Evolutionary conservation across 2,329 filamentous ascomycete genomes (phyloP).

Genomic region (Fusarium sp.): DNA sequence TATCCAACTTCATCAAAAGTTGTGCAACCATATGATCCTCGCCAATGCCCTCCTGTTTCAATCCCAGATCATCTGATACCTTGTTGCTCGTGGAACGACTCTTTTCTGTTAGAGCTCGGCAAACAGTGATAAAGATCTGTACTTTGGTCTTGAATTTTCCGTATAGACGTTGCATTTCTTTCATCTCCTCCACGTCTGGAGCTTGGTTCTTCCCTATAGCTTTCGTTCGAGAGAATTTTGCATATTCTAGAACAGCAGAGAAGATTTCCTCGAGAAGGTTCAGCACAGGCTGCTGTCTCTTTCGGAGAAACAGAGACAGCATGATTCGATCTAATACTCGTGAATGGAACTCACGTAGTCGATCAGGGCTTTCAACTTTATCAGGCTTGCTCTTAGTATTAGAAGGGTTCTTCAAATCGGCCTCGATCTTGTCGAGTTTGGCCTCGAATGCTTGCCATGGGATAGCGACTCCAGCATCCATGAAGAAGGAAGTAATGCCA

Average conservation of each 20-base stretch:
- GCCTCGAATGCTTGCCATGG: slow-evolving; percentile 79
- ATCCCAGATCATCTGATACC: slow-evolving; percentile 48
- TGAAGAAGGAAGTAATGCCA: slow-evolving; percentile 79
- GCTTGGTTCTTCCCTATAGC: slow-evolving; percentile 48
- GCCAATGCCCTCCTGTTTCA: slow-evolving; percentile 54
- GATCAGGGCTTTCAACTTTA: slow-evolving; percentile 67
- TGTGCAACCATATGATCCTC: slow-evolving; percentile 73
- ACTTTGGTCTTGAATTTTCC: slow-evolving; percentile 76
- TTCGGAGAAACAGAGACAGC: slow-evolving; percentile 77
- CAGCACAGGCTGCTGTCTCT: slow-evolving; percentile 78
- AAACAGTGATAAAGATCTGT: slow-evolving; percentile 79
- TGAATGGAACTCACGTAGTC: slow-evolving; percentile 77
- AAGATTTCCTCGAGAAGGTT: slow-evolving; percentile 83
- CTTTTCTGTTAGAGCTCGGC: slow-evolving; percentile 74
- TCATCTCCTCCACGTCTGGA: slow-evolving; percentile 16
- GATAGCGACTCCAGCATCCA: slow-evolving; percentile 79
- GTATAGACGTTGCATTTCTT: slow-evolving; percentile 65
- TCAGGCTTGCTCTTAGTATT: slow-evolving; percentile 52
- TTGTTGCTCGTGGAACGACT: slow-evolving; percentile 54
- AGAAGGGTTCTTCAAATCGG: slow-evolving; percentile 59
- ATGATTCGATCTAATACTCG: slow-evolving; percentile 80
- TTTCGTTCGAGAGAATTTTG: slow-evolving; percentile 61
- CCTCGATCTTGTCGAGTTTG: slow-evolving; percentile 73
- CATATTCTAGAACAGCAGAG: slow-evolving; percentile 76
- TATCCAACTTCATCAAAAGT: slow-evolving; percentile 76